Evolutionary conservation across 2,329 filamentous ascomycete genomes (phyloP).

Genomic region (Pyrenophora seminiperda): DNA sequence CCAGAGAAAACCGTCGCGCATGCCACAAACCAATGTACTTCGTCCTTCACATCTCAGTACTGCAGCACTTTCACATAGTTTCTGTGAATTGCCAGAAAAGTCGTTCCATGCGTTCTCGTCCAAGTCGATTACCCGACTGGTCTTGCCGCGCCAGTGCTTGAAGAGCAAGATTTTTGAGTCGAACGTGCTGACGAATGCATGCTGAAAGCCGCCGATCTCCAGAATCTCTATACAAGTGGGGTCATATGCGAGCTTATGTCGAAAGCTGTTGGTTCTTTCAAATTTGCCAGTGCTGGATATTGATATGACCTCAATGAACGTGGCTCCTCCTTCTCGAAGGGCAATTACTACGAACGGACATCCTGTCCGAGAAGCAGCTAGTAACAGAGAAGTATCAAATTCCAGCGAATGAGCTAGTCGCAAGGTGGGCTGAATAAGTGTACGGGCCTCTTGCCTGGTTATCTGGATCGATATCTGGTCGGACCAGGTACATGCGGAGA

Average conservation of each 20-base stretch:
- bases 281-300: constrained; percentile 27
- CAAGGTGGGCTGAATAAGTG: constrained; percentile 30
- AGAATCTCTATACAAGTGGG: constrained; percentile 44
- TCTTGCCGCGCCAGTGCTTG: constrained; percentile 7
- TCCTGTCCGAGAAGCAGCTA: constrained; percentile 24
- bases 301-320: constrained; percentile 31
- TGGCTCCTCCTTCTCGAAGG: constrained; percentile 22
- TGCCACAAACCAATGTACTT: constrained; percentile 41
- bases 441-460: constrained; percentile 30
- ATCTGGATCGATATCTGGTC: constrained; percentile 38
- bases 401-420: constrained; percentile 18
- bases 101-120: constrained; percentile 16
- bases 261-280: constrained; percentile 8
- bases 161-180: constrained; percentile 33
- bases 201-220: constrained; percentile 17
- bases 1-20: constrained; percentile 43
- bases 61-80: constrained; percentile 40
- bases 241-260: constrained; percentile 30
- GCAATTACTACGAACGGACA: constrained; percentile 27
- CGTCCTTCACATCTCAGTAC: constrained; percentile 19
- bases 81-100: constrained; percentile 11
- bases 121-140: constrained; percentile 11
- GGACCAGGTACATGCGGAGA: constrained; percentile 33
- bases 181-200: constrained; percentile 39
- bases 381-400: constrained; percentile 27